Percentiles rank a stretch among this genome's conserved stretches.
Evolutionary conservation across 345 rosid species (phyloP).

Genomic region (Linum usitatissimum): DNA sequence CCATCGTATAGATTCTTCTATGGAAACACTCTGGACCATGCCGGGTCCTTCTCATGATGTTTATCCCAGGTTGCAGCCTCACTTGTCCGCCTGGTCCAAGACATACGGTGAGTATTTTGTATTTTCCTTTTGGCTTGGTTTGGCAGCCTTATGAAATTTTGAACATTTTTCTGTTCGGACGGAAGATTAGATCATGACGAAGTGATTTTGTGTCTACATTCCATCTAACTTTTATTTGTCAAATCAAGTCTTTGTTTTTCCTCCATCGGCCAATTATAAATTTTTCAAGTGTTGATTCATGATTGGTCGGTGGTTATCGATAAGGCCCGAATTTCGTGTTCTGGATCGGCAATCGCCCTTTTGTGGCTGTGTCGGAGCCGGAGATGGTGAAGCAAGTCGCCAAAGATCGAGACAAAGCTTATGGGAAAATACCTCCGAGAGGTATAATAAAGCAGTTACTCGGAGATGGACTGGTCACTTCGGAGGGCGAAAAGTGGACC

Average conservation of each 20-base stretch:
- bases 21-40: background rate
- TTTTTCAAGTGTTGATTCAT: too few species aligned
- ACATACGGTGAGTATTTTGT: background rate
- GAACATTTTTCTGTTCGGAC: too few species aligned
- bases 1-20: background rate
- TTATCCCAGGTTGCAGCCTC: background rate
- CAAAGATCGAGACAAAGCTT: background rate
- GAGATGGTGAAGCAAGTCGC: background rate
- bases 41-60: background rate
- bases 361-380: background rate
- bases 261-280: too few species aligned
- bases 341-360: background rate
- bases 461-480: conserved; percentile 1
- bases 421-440: background rate
- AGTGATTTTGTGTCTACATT: too few species aligned
- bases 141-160: too few species aligned
- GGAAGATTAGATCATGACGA: too few species aligned
- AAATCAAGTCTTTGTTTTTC: too few species aligned
- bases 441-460: background rate
- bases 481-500: conserved; percentile 2
- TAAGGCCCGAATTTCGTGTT: background rate
- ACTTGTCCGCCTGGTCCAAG: background rate
- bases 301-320: background rate
- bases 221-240: too few species aligned
- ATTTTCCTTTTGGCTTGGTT: background rate